Evolutionary conservation across 1,139 yeast species (phyloP), one percentile per base, ranked within the genome.

Genomic region (Ogataea hybrid): DNA sequence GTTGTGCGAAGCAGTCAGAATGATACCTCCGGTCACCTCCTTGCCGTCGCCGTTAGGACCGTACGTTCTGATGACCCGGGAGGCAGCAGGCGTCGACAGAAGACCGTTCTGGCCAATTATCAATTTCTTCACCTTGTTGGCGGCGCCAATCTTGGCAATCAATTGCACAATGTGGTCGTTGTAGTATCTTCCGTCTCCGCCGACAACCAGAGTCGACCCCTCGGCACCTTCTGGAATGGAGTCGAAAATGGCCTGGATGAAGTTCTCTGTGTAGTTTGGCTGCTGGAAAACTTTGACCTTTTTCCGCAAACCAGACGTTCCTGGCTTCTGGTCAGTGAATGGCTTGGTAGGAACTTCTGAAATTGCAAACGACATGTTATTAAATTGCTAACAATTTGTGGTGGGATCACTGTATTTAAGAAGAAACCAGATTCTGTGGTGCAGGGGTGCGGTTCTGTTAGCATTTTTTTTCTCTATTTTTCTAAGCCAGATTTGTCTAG

Each of bases 141-240:
- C 98, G 33, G 95, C 95, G 46, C 87, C 83, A 43, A 92, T 88
- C 51, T 79, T 69, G 32, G 86, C 83, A 57, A 92, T 92, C 59
- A 84, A 68, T 62, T 89, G 88, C 57, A 92, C 79, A 28, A 89
- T 92, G 30, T 73, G 74, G 56, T 81, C 86, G 61, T 90, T 90
- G 70, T 87, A 92, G 71, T 72, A 92, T 55, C 98, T 81, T 41
- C 98, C 98, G 63, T 92, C 98, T 47, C 98, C 98, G 44, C 98
- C 98, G 53, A 92, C 81, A 4, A 90, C 97, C 50, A 92, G 72
- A 5, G 86, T 81, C 4, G 96, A 73, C 48, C 71, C 85, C 43
- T 76, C 47, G 7, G 82, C 68, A 23, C 97, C 97, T 63, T 90
- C 96, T 12, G 97, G 98, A 56, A 92, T 90, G 32, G 97, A 79